Percentiles rank a stretch among this genome's conserved stretches.
Evolutionary conservation across 345 rosid genomes (phyloP).

Genomic region (Citrus australasica): DNA sequence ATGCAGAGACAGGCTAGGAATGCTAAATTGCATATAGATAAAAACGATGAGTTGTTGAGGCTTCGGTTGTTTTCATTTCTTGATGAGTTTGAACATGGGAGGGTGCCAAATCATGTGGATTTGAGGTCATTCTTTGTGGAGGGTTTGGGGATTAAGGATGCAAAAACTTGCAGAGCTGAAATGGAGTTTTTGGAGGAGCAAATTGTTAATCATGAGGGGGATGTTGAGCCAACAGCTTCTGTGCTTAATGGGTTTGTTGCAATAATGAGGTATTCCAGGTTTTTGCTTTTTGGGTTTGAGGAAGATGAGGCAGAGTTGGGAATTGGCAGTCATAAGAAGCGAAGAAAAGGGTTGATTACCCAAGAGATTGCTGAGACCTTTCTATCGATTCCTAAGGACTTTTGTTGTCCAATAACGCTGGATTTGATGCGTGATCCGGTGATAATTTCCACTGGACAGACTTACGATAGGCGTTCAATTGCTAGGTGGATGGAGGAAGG

Average conservation of each 20-base stretch:
- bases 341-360: slow-evolving; percentile 52
- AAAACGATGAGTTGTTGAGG: slow-evolving; percentile 67
- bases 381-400: slow-evolving; percentile 65
- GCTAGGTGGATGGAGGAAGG: slow-evolving; percentile 96
- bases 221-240: slow-evolving; percentile 75
- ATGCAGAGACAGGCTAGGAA: slow-evolving; percentile 59
- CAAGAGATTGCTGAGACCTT: slow-evolving; percentile 79
- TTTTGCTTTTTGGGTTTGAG: slow-evolving; percentile 69
- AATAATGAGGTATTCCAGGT: slow-evolving; percentile 69
- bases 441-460: slow-evolving; percentile 83
- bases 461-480: slow-evolving; percentile 82
- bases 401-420: slow-evolving; percentile 77
- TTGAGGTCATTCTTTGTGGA: slow-evolving; percentile 62
- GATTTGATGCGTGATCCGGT: slow-evolving; percentile 97
- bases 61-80: slow-evolving; percentile 51
- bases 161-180: slow-evolving; percentile 56
- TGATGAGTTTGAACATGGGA: slow-evolving; percentile 60
- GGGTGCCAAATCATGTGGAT: slow-evolving; percentile 35
- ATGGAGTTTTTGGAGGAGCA: slow-evolving; percentile 94
- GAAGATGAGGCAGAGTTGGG: slow-evolving; percentile 50
- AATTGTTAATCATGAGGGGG: slow-evolving; percentile 78
- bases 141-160: slow-evolving; percentile 53
- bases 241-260: slow-evolving; percentile 87
- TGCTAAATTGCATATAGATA: slow-evolving; percentile 54
- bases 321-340: slow-evolving; percentile 48